These are phyloP conservation scores for Usnea hakonensis DNA, from an alignment of 495 filamentous ascomycete genomes.

Conservation along the genomic window DNA sequence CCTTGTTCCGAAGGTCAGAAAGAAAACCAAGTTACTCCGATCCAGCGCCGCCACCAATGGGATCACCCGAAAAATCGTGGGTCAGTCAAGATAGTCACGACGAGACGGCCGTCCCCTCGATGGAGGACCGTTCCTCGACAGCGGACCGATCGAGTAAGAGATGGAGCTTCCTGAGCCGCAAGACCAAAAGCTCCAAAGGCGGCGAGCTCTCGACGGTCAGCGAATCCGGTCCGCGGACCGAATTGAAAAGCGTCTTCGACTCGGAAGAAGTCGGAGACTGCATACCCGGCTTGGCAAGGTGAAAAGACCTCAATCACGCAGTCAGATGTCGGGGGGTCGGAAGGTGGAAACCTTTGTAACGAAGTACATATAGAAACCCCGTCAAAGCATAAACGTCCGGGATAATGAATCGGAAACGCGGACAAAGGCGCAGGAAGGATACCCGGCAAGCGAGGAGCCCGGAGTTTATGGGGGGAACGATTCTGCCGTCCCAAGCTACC, in stretches of 20 bases:
- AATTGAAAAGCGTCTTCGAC: conserved; percentile 1
- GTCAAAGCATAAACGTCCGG: too few relatives aligned
- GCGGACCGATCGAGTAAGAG: conserved; percentile 9
- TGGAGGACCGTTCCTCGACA: conserved; percentile 6
- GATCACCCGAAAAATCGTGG: not conserved
- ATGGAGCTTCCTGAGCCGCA: conserved; percentile 15
- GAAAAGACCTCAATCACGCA: not conserved
- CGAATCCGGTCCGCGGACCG: conserved; percentile 2
- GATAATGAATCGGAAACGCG: too few relatives aligned
- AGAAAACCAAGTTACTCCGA: not conserved
- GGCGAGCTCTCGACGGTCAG: not conserved
- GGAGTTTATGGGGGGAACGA: not conserved
- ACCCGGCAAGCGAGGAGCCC: not conserved
- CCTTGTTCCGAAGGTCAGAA: conserved; percentile 5
- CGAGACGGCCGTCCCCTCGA: conserved; percentile 5
- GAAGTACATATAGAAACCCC: too few relatives aligned
- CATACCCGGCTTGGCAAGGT: conserved; percentile 1
- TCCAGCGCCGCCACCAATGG: conserved; percentile 6
- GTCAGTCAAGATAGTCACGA: conserved; percentile 12
- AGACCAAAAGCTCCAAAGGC: not conserved
- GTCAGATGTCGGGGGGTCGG: too few relatives aligned
- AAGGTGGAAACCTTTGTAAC: too few relatives aligned
- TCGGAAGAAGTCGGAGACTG: not conserved
- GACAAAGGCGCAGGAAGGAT: not conserved
- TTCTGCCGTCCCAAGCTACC: not conserved